Evolutionary conservation across 108 stramenopile species (phyloP), one percentile per base, ranked within the genome.

Genomic region (Nitzschia putrida): DNA sequence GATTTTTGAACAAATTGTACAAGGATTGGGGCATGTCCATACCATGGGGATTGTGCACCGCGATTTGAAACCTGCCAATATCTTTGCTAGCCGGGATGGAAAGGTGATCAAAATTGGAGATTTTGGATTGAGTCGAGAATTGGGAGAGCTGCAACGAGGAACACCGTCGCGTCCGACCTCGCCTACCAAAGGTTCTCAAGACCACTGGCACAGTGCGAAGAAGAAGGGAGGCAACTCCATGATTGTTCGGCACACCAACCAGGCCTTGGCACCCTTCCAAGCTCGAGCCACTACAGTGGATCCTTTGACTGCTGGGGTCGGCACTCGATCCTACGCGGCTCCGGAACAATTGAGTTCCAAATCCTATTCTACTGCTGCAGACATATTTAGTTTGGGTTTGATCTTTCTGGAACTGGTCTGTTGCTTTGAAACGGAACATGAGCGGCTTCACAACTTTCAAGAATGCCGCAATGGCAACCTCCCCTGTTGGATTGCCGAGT

Each of bases 251-350:
- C 54, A 23, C 7, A 37, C 50, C 10, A 53, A 44, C 26, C 42
- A 44, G 23, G 18, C 65, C 24, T 24, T 53, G 13, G 37, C 50
- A 14, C 65, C 11, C 8, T 53, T 66, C 44, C 20, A 18, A 10
- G 52, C 22, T 9, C 14, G 34, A 11, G 25, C 14, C 16, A 11
- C 63, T 13, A 23, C 44, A 23, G 9, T 64, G 23, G 34, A 79
- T 22, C 71, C 70, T 10, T 61, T 84, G 56, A 97, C 97, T 0
- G 84, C 74, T 8, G 98, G 98, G 10, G 88, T 98, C 37, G 98
- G 98, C 0, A 98, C 98, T 16, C 89, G 93, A 8, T 81, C 87
- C n/a, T 98, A 98, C 69, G 94, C 93, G 14, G 88, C 95, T 25
- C 95, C 96, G 4, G 98, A 98, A 74, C 95, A 96, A 82, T 73